Percentiles rank a stretch among this genome's conserved stretches.
These are phyloP conservation scores for Saturnispora diversa DNA, from an alignment of 805 yeast genomes.

Conservation along the genomic window DNA sequence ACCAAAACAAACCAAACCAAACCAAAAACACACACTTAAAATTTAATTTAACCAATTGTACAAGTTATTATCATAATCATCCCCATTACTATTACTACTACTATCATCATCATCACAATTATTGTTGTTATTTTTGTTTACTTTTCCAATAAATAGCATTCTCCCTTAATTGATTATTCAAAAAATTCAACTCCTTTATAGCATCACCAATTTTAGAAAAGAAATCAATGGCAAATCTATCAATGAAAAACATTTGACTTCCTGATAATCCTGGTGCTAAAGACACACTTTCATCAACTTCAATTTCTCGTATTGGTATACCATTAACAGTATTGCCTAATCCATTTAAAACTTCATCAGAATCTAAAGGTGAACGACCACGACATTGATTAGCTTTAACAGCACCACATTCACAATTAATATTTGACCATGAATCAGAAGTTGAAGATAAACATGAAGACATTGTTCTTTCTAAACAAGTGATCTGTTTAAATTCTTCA, in stretches of 20 bases:
- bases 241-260: conserved; percentile 78
- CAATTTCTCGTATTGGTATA: conserved; percentile 22
- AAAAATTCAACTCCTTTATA: conserved; percentile 53
- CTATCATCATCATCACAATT: neutral
- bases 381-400: conserved; percentile 10
- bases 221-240: conserved; percentile 70
- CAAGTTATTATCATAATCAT: no score
- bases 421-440: conserved; percentile 12
- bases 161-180: conserved; percentile 43
- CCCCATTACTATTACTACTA: neutral
- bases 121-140: neutral
- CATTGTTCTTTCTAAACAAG: conserved; percentile 36
- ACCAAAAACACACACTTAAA: no score
- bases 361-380: conserved; percentile 1
- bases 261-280: conserved; percentile 46
- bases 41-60: no score
- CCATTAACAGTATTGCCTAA: conserved; percentile 5
- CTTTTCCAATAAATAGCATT: conserved; percentile 52
- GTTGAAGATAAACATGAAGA: conserved; percentile 11
- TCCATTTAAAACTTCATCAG: conserved; percentile 7
- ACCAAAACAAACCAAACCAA: no score
- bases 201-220: conserved; percentile 55
- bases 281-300: conserved; percentile 36
- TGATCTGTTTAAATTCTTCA: conserved; percentile 67
- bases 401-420: conserved; percentile 35